phyloP scores from a whole-genome alignment of 2,329 filamentous ascomycete genomes.

The Rhexocercosporidium sp. region DNA sequence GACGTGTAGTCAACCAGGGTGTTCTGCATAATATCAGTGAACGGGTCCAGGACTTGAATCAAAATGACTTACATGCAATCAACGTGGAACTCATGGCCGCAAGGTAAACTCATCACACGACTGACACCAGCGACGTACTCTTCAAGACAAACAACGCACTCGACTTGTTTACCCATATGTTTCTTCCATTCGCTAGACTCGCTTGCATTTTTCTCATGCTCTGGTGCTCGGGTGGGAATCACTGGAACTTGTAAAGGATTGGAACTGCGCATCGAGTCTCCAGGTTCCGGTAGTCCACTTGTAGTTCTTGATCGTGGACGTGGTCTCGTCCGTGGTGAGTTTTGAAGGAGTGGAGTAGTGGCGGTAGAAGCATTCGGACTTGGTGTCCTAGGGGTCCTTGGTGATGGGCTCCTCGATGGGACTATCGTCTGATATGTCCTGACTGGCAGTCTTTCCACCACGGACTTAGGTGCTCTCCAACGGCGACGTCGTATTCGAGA shows the following conservation, averaged over 20 bases:
- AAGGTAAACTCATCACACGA: constrained; percentile 94
- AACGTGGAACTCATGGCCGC: constrained; percentile 95
- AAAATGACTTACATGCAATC: constrained; percentile 88
- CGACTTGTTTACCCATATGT: constrained; percentile 72
- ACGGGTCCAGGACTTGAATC: constrained; percentile 1
- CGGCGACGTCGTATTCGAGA: constrained; percentile 86
- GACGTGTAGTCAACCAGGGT: constrained; percentile 93
- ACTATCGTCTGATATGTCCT: constrained; percentile 91
- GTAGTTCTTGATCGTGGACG: constrained; percentile 70
- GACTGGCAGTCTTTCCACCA: constrained; percentile 93
- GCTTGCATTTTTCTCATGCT: constrained; percentile 54
- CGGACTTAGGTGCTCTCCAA: constrained; percentile 97
- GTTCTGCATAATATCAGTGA: constrained; percentile 61
- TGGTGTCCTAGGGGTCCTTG: constrained; percentile 53
- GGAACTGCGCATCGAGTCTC: constrained; percentile 52
- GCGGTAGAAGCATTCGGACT: constrained; percentile 71
- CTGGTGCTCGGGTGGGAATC: constrained; percentile 30
- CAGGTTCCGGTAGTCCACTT: constrained; percentile 61
- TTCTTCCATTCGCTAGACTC: constrained; percentile 65
- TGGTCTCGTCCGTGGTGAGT: constrained; percentile 53
- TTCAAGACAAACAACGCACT: constrained; percentile 96
- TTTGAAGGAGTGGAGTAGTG: constrained; percentile 79
- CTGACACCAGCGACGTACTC: constrained; percentile 96
- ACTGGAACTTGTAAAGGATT: constrained; percentile 38
- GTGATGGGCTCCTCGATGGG: constrained; percentile 60